Evolutionary conservation across 1,139 yeast species (phyloP), one percentile per base, ranked within the genome.

Genomic region (Candida sanyaensis): DNA sequence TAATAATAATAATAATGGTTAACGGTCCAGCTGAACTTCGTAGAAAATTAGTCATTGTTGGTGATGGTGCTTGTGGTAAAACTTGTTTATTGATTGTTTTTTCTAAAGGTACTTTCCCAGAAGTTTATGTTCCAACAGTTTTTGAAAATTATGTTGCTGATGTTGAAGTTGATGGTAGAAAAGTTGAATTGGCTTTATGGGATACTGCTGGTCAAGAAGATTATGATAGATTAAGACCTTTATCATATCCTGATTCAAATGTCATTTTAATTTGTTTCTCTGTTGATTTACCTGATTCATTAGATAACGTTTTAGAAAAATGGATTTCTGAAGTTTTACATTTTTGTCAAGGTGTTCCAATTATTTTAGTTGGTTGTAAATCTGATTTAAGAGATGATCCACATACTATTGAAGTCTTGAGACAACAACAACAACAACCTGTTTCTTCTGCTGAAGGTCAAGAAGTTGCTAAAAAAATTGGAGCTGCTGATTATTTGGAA

Each of bases 271-370:
- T 91, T 62, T 90, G 97, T 78, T 91, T 90, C 78, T 85, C 96
- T 26, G 83, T 91, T 56, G 96, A 89, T 68, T 81, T 92, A 37
- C 97, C 97, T 55, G 96, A 90, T 71, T 88, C 97, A 30, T 80
- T 91, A 59, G 96, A 89, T 64, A 91, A 91, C 70, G 96, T 90
- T 55, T 90, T 88, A 75, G 96, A 88, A 71, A 89, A 90, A 70
- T 91, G 97, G 97, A 88, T 89, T 60, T 85, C 95, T 50, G 97
- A 91, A 74, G 96, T 91, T 48, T 76, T 88, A 67, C 96, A 90
- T 71, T 90, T 89, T 80, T 91, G 97, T 73, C 96, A 88, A 65
- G 96, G 96, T 65, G 93, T 90, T 48, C 97, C 97, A 62, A 88
- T 90, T 71, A 89, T 91, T 60, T 78, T 92, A 54, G 97, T 91